These are phyloP conservation scores for Senecio squalidus DNA, from an alignment of 140 eudicot species.

Conservation along the genomic window DNA sequence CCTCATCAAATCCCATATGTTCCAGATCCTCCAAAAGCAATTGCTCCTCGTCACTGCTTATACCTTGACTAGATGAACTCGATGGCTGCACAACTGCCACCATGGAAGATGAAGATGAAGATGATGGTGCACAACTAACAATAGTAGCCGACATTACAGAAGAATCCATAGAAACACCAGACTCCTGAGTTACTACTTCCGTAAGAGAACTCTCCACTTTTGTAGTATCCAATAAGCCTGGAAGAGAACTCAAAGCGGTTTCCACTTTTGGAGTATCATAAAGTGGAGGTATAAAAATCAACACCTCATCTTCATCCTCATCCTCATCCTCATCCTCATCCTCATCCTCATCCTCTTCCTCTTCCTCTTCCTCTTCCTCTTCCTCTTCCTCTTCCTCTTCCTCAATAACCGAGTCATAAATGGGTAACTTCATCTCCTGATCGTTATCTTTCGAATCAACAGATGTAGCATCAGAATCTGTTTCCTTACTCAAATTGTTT, in stretches of 20 bases:
- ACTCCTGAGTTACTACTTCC: too few relatives aligned
- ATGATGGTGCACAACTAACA: conserved; percentile 5
- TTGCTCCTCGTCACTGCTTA: conserved; percentile 31
- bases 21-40: conserved; percentile 49
- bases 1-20: conserved; percentile 62
- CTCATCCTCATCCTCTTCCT: too few relatives aligned
- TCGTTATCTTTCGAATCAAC: conserved; percentile 15
- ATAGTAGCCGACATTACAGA: not conserved
- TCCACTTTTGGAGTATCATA: not conserved
- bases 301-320: not conserved
- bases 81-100: not conserved
- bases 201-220: too few relatives aligned
- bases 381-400: not conserved
- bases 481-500: conserved; percentile 14
- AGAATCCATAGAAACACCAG: not conserved
- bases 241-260: conserved; percentile 1
- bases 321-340: too few relatives aligned
- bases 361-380: not conserved
- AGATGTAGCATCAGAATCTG: conserved; percentile 15
- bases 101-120: too few relatives aligned
- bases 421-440: conserved; percentile 49
- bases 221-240: conserved; percentile 1
- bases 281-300: not conserved
- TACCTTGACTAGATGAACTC: not conserved
- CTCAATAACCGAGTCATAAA: conserved; percentile 33